Percentiles rank a stretch among this genome's conserved stretches.
Evolutionary conservation across 257 asterid species (phyloP).

Genomic region (Orobanche coerulescens): DNA sequence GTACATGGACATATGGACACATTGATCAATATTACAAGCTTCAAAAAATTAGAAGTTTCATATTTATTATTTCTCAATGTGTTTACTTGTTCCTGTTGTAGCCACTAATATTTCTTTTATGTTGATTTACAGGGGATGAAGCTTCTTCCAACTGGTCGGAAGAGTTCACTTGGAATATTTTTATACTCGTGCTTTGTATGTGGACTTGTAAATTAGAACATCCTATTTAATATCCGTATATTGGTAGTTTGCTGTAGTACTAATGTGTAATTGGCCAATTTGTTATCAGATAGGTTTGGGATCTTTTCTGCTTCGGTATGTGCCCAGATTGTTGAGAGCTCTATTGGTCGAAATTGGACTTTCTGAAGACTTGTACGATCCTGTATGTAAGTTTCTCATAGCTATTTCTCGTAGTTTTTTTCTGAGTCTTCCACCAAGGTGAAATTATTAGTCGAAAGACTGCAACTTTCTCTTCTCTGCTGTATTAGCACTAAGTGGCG

Average conservation of each 20-base stretch:
- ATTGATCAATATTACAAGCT: background rate
- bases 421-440: background rate
- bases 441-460: constrained; percentile 10
- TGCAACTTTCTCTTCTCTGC: constrained; percentile 1
- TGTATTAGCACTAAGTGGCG: background rate
- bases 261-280: constrained; percentile 3
- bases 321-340: constrained; percentile 45
- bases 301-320: constrained; percentile 51
- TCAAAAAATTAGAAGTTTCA: too few species aligned
- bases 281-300: constrained; percentile 75
- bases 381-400: constrained; percentile 82
- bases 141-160: constrained; percentile 91
- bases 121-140: constrained; percentile 75
- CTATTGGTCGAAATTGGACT: constrained; percentile 57
- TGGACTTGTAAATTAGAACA: constrained; percentile 18
- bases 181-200: constrained; percentile 76
- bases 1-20: background rate
- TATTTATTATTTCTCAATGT: background rate
- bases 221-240: background rate
- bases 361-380: constrained; percentile 76
- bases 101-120: constrained; percentile 15
- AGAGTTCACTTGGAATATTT: constrained; percentile 59
- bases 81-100: background rate
- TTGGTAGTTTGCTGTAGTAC: constrained; percentile 9
- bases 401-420: constrained; percentile 20